phyloP scores from a whole-genome alignment of 768 basidiomycete genomes.

The Pleurotus giganteus region DNA sequence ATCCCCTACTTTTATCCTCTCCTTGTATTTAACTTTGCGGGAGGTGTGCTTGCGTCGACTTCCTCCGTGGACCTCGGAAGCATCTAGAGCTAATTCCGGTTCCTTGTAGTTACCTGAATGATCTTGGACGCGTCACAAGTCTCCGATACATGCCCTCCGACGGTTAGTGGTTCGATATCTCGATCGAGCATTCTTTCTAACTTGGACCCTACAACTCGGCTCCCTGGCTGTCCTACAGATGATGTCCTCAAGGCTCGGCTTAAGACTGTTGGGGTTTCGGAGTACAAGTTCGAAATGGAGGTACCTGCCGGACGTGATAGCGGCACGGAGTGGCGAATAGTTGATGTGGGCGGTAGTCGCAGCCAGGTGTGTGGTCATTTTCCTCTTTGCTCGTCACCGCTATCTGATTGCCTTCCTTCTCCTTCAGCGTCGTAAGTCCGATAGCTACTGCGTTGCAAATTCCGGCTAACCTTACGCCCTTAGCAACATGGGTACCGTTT shows the following conservation, averaged over 20 bases:
- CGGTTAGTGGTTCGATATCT: slow-evolving; percentile 35
- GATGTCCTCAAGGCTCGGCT: slow-evolving; percentile 76
- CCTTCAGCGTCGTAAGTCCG: slow-evolving; percentile 32
- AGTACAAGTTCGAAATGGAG: slow-evolving; percentile 80
- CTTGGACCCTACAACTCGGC: neutral
- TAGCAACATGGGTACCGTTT: slow-evolving; percentile 69
- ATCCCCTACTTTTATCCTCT: slow-evolving; percentile 8
- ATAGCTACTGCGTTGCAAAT: neutral
- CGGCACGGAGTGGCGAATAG: slow-evolving; percentile 71
- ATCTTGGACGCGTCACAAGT: slow-evolving; percentile 62
- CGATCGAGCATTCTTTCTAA: neutral
- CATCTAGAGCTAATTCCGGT: neutral
- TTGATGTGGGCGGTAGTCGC: slow-evolving; percentile 76
- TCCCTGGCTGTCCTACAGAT: slow-evolving; percentile 37
- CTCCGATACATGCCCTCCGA: slow-evolving; percentile 66
- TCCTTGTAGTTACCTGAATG: slow-evolving; percentile 61
- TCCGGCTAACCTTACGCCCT: neutral
- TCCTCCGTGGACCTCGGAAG: neutral
- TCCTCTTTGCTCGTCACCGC: neutral
- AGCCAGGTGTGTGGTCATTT: slow-evolving; percentile 50
- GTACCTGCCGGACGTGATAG: slow-evolving; percentile 49
- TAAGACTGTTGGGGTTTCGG: slow-evolving; percentile 76
- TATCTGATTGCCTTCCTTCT: slow-evolving; percentile 13
- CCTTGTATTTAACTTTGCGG: neutral
- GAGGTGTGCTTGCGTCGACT: neutral